phyloP scores from a whole-genome alignment of 305 asterid genomes.

The Fraxinus velutina region DNA sequence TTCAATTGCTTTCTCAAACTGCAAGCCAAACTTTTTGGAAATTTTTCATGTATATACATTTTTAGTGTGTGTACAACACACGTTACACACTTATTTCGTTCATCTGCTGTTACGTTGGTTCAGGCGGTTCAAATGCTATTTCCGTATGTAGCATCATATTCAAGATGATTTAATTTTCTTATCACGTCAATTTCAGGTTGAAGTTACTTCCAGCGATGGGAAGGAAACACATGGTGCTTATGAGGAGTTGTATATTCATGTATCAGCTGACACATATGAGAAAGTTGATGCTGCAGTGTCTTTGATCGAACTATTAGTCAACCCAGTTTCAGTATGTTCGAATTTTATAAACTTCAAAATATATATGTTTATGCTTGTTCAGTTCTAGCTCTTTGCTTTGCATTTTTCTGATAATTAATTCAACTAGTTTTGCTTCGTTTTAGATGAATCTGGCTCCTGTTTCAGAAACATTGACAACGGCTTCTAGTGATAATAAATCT shows the following conservation, averaged over 20 bases:
- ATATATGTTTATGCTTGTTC: not conserved
- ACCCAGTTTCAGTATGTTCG: constrained; percentile 69
- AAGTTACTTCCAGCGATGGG: constrained; percentile 53
- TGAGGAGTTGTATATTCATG: constrained; percentile 68
- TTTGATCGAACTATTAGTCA: constrained; percentile 70
- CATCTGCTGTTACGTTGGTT: not conserved
- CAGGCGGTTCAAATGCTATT: not conserved
- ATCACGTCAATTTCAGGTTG: constrained; percentile 43
- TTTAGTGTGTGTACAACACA: not conserved
- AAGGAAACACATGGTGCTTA: constrained; percentile 42
- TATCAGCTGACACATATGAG: constrained; percentile 80
- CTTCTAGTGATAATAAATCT: constrained; percentile 28
- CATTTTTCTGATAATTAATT: constrained; percentile 7
- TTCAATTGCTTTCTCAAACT: not conserved
- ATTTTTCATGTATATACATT: not conserved
- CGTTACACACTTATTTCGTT: not conserved
- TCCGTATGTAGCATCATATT: not conserved
- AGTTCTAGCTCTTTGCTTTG: not conserved
- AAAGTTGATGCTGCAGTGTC: constrained; percentile 91
- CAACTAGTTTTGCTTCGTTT: constrained; percentile 6
- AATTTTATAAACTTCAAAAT: constrained; percentile 14
- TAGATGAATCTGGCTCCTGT: constrained; percentile 57
- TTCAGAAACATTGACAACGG: constrained; percentile 38
- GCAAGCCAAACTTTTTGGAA: not conserved
- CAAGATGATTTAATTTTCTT: not conserved